These are phyloP conservation scores for Chaetomium globosum DNA, from an alignment of 2,329 filamentous ascomycete species.

Conservation along the genomic window DNA sequence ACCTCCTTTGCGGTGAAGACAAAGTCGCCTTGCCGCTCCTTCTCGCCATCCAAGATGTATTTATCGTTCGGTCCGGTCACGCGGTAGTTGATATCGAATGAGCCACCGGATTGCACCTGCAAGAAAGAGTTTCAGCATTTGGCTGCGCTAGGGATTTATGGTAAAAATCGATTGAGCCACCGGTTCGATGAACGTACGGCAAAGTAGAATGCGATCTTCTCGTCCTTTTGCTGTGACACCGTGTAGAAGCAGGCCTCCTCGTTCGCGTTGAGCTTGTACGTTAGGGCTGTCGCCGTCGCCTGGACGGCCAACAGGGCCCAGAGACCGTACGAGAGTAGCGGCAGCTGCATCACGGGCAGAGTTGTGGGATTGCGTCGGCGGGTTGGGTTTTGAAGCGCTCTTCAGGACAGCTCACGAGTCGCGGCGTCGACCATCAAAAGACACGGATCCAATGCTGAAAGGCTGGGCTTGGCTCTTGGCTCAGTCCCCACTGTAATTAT, in stretches of 20 bases:
- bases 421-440: conserved; percentile 30
- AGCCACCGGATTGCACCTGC: conserved; percentile 95
- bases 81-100: conserved; percentile 93
- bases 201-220: conserved; percentile 98
- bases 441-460: conserved; percentile 27
- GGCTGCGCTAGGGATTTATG: too few species aligned
- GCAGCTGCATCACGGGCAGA: conserved; percentile 63
- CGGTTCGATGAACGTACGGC: conserved; percentile 63
- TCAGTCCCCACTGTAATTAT: conserved; percentile 23
- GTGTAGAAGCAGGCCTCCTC: conserved; percentile 97
- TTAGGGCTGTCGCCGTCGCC: conserved; percentile 85
- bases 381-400: conserved; percentile 36
- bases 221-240: conserved; percentile 71
- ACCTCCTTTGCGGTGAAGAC: conserved; percentile 89
- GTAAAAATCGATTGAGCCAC: not conserved
- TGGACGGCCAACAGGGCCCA: conserved; percentile 71
- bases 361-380: conserved; percentile 38
- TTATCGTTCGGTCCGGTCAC: conserved; percentile 82
- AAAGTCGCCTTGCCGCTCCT: conserved; percentile 94
- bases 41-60: conserved; percentile 80
- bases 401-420: conserved; percentile 35
- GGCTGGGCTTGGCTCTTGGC: conserved; percentile 22
- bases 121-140: conserved; percentile 20
- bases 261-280: conserved; percentile 86
- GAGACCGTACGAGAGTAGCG: conserved; percentile 65